Evolutionary conservation across 2,329 filamentous ascomycete genomes (phyloP).

Genomic region (Claviceps maximensis): DNA sequence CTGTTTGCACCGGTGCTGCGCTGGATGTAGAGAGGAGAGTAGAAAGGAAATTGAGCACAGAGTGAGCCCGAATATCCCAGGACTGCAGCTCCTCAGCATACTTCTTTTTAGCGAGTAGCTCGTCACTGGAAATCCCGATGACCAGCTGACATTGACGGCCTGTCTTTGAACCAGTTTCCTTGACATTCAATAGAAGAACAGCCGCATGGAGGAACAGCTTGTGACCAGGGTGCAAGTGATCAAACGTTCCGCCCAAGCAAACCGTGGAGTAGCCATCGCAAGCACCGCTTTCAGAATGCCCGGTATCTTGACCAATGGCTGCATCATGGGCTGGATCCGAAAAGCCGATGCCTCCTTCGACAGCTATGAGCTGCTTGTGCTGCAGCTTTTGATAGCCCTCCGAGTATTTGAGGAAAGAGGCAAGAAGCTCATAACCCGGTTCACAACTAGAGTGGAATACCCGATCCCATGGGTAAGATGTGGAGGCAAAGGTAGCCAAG

Average conservation of each 20-base stretch:
- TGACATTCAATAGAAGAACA: constrained; percentile 40
- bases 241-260: constrained; percentile 86
- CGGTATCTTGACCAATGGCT: background rate
- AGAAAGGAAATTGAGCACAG: constrained; percentile 59
- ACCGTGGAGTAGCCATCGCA: constrained; percentile 29
- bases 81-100: constrained; percentile 67
- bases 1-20: constrained; percentile 7
- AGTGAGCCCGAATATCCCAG: constrained; percentile 61
- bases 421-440: constrained; percentile 44
- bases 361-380: constrained; percentile 35
- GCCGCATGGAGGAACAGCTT: constrained; percentile 92
- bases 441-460: constrained; percentile 57
- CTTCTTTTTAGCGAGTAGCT: constrained; percentile 78
- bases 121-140: constrained; percentile 80
- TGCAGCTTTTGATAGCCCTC: constrained; percentile 33
- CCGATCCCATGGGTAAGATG: constrained; percentile 45
- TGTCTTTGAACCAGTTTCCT: background rate
- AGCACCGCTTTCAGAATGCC: background rate
- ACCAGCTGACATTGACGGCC: constrained; percentile 44
- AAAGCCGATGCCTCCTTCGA: constrained; percentile 40
- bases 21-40: constrained; percentile 38
- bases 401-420: constrained; percentile 32
- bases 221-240: constrained; percentile 89
- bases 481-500: constrained; percentile 37
- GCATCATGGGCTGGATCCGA: constrained; percentile 4